Conservation (phyloP, 306 rosid genomes). For the Mimosa bimucronata region DNA sequence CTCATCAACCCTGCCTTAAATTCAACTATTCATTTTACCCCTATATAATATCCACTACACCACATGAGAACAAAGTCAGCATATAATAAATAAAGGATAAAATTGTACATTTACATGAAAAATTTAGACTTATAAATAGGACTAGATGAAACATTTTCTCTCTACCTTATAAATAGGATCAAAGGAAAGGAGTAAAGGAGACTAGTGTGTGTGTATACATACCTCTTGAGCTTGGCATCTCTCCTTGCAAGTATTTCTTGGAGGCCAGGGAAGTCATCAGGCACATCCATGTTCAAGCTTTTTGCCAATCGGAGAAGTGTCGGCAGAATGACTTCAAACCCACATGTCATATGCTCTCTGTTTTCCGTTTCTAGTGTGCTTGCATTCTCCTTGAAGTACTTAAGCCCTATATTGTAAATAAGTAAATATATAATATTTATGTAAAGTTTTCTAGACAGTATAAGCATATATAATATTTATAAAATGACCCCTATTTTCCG, state of each 20-base stretch:
- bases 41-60: too few relatives aligned
- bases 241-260: constrained; percentile 49
- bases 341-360: constrained; percentile 65
- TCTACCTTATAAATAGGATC: too few relatives aligned
- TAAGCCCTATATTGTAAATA: constrained; percentile 40
- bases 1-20: too few relatives aligned
- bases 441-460: too few relatives aligned
- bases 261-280: constrained; percentile 44
- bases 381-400: constrained; percentile 48
- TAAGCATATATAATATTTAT: too few relatives aligned
- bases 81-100: too few relatives aligned
- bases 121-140: too few relatives aligned
- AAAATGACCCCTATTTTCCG: too few relatives aligned
- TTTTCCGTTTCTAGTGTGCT: constrained; percentile 53
- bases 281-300: constrained; percentile 46
- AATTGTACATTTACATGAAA: too few relatives aligned
- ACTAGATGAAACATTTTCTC: too few relatives aligned
- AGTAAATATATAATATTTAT: background rate
- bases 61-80: too few relatives aligned
- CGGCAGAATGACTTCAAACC: constrained; percentile 68
- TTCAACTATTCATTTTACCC: too few relatives aligned
- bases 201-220: background rate
- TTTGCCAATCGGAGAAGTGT: constrained; percentile 51
- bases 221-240: constrained; percentile 52
- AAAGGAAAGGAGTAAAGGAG: background rate